Conservation (phyloP, 495 filamentous ascomycete genomes). For the Clohesyomyces aquaticus region DNA sequence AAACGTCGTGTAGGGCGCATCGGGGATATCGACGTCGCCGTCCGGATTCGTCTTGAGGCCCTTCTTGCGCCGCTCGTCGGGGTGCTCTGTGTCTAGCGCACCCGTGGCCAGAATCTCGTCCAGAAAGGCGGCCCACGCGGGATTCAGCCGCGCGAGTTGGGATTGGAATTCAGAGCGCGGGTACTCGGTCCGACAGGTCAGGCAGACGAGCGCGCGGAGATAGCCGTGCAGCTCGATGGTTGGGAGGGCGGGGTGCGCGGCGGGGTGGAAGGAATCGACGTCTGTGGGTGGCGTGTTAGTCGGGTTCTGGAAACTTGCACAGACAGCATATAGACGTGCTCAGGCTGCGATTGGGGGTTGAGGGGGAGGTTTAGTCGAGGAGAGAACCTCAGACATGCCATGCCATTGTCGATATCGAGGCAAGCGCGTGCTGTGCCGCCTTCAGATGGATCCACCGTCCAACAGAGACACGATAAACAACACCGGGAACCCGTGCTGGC, state of each 20-base stretch:
- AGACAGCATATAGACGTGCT: too few relatives aligned
- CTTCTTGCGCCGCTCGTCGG: constrained; percentile 65
- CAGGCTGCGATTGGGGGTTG: too few relatives aligned
- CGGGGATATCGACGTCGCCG: constrained; percentile 90
- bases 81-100: constrained; percentile 76
- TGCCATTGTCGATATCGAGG: too few relatives aligned
- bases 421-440: too few relatives aligned
- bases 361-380: too few relatives aligned
- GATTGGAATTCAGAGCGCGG: constrained; percentile 71
- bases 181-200: constrained; percentile 60
- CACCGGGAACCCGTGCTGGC: too few relatives aligned
- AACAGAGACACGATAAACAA: too few relatives aligned
- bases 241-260: constrained; percentile 71
- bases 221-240: constrained; percentile 92
- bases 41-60: constrained; percentile 88
- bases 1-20: constrained; percentile 84
- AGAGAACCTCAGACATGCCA: too few relatives aligned
- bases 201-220: constrained; percentile 76
- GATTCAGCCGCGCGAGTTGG: constrained; percentile 78
- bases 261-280: constrained; percentile 89
- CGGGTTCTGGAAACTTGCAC: not conserved
- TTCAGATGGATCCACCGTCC: too few relatives aligned
- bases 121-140: constrained; percentile 81
- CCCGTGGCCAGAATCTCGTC: constrained; percentile 69
- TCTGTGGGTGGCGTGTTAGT: constrained; percentile 50